Evolutionary conservation across 2,329 filamentous ascomycete genomes (phyloP), one percentile per base, ranked within the genome.

Genomic region (Clonostachys rhizophaga): DNA sequence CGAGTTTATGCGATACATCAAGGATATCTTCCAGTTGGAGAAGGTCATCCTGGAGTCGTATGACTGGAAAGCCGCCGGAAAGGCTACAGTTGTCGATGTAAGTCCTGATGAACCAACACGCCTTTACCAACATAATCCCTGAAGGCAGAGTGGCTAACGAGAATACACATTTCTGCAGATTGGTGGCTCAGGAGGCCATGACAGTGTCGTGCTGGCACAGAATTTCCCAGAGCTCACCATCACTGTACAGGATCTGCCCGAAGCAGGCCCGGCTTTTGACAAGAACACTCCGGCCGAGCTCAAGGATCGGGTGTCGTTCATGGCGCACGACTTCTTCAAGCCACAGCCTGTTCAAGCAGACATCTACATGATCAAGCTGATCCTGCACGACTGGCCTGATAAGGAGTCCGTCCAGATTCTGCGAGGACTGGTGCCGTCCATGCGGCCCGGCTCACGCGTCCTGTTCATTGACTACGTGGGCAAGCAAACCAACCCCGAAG

Each of bases 351-450:
- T 65, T 6, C 48, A 59, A 16, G 76, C 71, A 10, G 74, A 76
- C 47, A 62, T 77, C 43, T 81, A 76, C 61, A 62, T 80, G 47
- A 58, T 81, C 51, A 76, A 77, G 54, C 62, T 72, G 49, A 76
- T 81, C 47, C 63, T 82, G 14, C 78, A 81, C 57, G 75, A 80
- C 61, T 79, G 75, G 74, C 67, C 75, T 0, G 75, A 79, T 46
- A 60, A 63, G 18, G 64, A 74, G 44, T 60, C 61, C 6, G 49
- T 63, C 16, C 54, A 58, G 46, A 74, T 77, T 43, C 59, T 72
- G 39, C 64, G 62, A 39, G 65, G 62, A 1, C 57, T 78, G 30
- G 55, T 70, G 0, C 70, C 75, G 2, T 65, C 69, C 33, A 52
- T 79, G 51, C 66, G 71, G 50, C 62, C 71, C 2, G 67, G 78